Evolutionary conservation across 1,139 yeast genomes (phyloP).

Genomic region (Debaryomycetaceae sp.): DNA sequence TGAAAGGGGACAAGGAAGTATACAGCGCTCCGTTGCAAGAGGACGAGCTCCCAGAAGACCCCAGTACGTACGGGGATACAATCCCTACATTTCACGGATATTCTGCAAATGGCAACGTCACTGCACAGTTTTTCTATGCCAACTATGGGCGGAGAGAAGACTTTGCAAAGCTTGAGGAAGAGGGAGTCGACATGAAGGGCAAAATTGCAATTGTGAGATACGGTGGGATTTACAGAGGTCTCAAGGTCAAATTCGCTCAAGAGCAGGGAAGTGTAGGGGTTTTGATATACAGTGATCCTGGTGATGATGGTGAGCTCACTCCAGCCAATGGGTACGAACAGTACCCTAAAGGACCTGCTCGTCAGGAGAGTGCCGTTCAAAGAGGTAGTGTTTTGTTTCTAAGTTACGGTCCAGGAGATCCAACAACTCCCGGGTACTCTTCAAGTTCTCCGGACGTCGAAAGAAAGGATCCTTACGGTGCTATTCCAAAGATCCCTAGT

Average conservation of each 20-base stretch:
- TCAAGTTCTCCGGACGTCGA: constrained; percentile 27
- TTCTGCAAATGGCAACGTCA: constrained; percentile 66
- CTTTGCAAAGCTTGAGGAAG: constrained; percentile 39
- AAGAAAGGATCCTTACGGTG: constrained; percentile 42
- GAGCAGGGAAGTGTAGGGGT: constrained; percentile 61
- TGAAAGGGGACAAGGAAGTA: constrained; percentile 17
- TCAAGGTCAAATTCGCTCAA: constrained; percentile 67
- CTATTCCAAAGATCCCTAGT: constrained; percentile 57
- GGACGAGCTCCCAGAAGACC: constrained; percentile 10
- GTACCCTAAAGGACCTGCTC: constrained; percentile 67
- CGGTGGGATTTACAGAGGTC: constrained; percentile 59
- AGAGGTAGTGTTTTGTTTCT: constrained; percentile 8
- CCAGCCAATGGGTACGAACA: constrained; percentile 49
- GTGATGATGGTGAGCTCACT: constrained; percentile 52
- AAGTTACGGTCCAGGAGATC: constrained; percentile 11
- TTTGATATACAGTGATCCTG: constrained; percentile 63
- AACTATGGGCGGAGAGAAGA: constrained; percentile 60
- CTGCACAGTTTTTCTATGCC: constrained; percentile 56
- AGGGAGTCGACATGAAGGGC: constrained; percentile 46
- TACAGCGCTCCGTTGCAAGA: constrained; percentile 11
- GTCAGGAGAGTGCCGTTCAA: constrained; percentile 51
- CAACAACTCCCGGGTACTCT: constrained; percentile 12
- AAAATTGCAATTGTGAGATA: constrained; percentile 60
- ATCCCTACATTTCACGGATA: constrained; percentile 66
- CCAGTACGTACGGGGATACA: constrained; percentile 7